A percentile compares a stretch with the other conserved stretches of the same genome.
These are phyloP conservation scores for Suillus lakei DNA, from an alignment of 768 basidiomycete species.

Conservation along the genomic window DNA sequence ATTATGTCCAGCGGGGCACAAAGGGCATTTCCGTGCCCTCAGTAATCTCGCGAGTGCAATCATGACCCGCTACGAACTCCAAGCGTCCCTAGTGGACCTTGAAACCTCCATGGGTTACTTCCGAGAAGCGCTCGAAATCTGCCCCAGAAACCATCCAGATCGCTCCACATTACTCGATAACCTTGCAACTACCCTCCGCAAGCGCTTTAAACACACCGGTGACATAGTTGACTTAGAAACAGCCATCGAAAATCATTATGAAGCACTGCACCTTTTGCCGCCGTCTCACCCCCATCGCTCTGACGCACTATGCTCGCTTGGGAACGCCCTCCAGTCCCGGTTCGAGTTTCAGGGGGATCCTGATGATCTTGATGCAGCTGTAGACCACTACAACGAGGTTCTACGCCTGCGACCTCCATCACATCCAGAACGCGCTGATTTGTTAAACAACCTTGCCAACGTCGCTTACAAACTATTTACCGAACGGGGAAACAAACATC, in stretches of 20 bases:
- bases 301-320: constrained; percentile 23
- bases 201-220: constrained; percentile 26
- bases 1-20: neutral
- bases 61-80: constrained; percentile 32
- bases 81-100: constrained; percentile 20
- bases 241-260: constrained; percentile 23
- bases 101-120: constrained; percentile 19
- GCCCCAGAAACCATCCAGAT: constrained; percentile 10
- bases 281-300: constrained; percentile 14
- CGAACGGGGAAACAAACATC: constrained; percentile 21
- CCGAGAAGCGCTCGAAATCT: constrained; percentile 13
- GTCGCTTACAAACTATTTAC: constrained; percentile 30
- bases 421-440: constrained; percentile 13
- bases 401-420: constrained; percentile 9
- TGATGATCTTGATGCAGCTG: constrained; percentile 6
- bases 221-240: constrained; percentile 27
- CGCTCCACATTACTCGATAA: constrained; percentile 10
- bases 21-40: neutral
- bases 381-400: constrained; percentile 1
- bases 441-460: constrained; percentile 18
- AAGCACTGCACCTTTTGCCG: constrained; percentile 5
- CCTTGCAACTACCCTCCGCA: constrained; percentile 18
- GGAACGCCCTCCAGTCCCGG: constrained; percentile 12
- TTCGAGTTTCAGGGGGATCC: constrained; percentile 7
- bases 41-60: constrained; percentile 35